Conservation (phyloP, 495 filamentous ascomycete genomes). For the Rostrohypoxylon terebratum region DNA sequence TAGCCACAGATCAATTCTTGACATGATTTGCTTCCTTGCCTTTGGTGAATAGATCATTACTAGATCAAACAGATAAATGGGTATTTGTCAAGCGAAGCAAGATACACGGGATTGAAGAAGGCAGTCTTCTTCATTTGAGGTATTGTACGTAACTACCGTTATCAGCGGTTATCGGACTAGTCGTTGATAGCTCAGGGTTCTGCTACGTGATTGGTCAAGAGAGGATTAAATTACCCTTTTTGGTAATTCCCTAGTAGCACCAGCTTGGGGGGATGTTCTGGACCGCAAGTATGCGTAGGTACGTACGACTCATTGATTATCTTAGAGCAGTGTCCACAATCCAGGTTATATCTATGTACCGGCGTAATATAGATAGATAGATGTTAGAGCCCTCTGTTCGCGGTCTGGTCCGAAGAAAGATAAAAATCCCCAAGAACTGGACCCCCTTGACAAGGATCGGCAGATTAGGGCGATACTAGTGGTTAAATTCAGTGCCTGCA, state of each 20-base stretch:
- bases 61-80: background rate
- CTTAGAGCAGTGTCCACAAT: slow-evolving; percentile 22
- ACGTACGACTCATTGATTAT: slow-evolving; percentile 17
- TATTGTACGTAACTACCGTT: slow-evolving; percentile 24
- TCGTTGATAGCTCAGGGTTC: slow-evolving; percentile 3
- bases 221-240: slow-evolving; percentile 40
- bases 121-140: background rate
- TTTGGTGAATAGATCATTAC: background rate
- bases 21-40: background rate
- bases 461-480: slow-evolving; percentile 16
- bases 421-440: slow-evolving; percentile 3
- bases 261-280: slow-evolving; percentile 30
- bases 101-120: slow-evolving; percentile 8
- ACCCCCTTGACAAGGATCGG: slow-evolving; percentile 16
- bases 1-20: background rate
- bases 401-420: slow-evolving; percentile 17
- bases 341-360: slow-evolving; percentile 12
- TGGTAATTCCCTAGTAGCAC: slow-evolving; percentile 34
- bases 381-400: slow-evolving; percentile 3
- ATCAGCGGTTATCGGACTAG: slow-evolving; percentile 27
- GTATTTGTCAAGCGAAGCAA: slow-evolving; percentile 1
- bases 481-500: slow-evolving; percentile 24
- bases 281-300: slow-evolving; percentile 18
- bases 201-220: slow-evolving; percentile 27
- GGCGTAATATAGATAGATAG: slow-evolving; percentile 11